Percentiles rank a stretch among this genome's conserved stretches.
Conservation (phyloP, 306 rosid genomes). For the Begonia fuchsioides region DNA sequence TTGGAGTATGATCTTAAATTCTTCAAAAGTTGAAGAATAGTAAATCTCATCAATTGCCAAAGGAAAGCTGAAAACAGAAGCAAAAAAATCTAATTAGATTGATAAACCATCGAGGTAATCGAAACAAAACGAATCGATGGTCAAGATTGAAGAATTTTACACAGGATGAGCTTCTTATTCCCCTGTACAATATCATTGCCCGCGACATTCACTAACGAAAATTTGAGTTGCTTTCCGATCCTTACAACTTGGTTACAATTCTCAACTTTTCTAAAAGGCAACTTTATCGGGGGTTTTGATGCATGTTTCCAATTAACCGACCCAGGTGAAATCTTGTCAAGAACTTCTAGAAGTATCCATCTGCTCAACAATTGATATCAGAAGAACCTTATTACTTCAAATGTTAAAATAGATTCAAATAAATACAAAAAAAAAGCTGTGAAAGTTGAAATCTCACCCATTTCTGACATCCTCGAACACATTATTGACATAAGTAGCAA, state of each 20-base stretch:
- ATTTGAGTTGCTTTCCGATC: slow-evolving; percentile 56
- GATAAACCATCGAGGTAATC: neutral
- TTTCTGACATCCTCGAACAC: slow-evolving; percentile 92
- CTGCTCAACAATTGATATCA: slow-evolving; percentile 20
- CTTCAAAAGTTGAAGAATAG: slow-evolving; percentile 76
- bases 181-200: slow-evolving; percentile 97
- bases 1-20: slow-evolving; percentile 76
- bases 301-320: slow-evolving; percentile 90
- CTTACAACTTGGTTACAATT: slow-evolving; percentile 84
- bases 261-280: slow-evolving; percentile 96
- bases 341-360: slow-evolving; percentile 82
- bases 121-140: no score
- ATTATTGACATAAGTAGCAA: slow-evolving; percentile 49
- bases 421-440: slow-evolving; percentile 1
- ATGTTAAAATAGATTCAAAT: neutral
- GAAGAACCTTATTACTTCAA: slow-evolving; percentile 9
- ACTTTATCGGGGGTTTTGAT: slow-evolving; percentile 84
- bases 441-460: slow-evolving; percentile 39
- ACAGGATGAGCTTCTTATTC: slow-evolving; percentile 93
- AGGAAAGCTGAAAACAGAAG: slow-evolving; percentile 49
- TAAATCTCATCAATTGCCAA: slow-evolving; percentile 93
- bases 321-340: slow-evolving; percentile 79
- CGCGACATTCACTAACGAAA: slow-evolving; percentile 78
- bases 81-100: neutral
- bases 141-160: slow-evolving; percentile 25